These are phyloP conservation scores for Salix suchowensis DNA, from an alignment of 345 rosid species.

Conservation along the genomic window DNA sequence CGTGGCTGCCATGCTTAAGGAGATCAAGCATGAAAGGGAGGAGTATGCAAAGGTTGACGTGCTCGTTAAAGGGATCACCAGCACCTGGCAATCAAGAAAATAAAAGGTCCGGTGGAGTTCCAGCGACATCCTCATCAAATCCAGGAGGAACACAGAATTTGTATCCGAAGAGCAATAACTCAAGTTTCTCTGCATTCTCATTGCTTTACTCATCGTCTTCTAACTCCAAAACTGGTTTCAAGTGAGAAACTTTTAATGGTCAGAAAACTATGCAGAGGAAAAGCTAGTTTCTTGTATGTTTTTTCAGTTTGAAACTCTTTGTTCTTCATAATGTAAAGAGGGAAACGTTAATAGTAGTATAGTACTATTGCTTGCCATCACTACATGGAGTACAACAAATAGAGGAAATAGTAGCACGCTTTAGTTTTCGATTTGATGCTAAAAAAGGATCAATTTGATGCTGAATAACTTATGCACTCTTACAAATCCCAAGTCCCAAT, in stretches of 20 bases:
- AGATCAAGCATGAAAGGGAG: constrained; percentile 81
- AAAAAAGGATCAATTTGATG: not conserved
- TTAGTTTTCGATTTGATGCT: constrained; percentile 5
- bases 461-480: not conserved
- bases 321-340: constrained; percentile 29
- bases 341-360: constrained; percentile 6
- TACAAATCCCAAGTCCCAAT: not conserved
- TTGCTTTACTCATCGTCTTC: constrained; percentile 61
- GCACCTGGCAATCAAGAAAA: constrained; percentile 25
- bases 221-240: constrained; percentile 31
- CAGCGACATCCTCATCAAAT: constrained; percentile 53
- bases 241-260: constrained; percentile 14
- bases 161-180: constrained; percentile 54
- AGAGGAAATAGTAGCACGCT: constrained; percentile 4
- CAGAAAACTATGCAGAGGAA: constrained; percentile 13
- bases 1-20: constrained; percentile 88
- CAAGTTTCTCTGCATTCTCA: constrained; percentile 85
- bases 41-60: constrained; percentile 74
- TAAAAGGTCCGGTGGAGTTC: constrained; percentile 16
- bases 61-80: constrained; percentile 67
- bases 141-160: constrained; percentile 22
- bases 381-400: constrained; percentile 11
- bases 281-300: constrained; percentile 15
- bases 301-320: constrained; percentile 12
- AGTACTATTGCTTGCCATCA: constrained; percentile 9